Conservation (phyloP, 768 basidiomycete genomes). For the Suillus occidentalis region DNA sequence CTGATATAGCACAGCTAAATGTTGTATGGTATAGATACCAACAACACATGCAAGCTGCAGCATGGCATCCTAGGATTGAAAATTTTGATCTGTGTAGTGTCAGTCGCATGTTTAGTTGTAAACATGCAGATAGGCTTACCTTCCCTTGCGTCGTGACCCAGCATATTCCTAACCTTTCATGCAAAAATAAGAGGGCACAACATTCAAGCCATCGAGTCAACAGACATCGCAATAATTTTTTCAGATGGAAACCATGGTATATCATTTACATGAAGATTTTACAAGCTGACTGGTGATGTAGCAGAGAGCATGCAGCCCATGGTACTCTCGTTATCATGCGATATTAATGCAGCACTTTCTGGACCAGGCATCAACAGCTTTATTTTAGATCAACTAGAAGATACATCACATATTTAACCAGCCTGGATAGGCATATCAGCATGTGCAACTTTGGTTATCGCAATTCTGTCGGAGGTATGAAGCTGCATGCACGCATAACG, state of each 20-base stretch:
- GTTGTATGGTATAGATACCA: background rate
- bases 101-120: background rate
- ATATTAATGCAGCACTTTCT: background rate
- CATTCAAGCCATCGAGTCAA: background rate
- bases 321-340: background rate
- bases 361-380: background rate
- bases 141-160: too few relatives aligned
- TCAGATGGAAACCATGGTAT: background rate
- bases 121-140: background rate
- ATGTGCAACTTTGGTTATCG: too few relatives aligned
- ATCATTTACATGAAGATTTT: background rate
- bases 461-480: background rate
- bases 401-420: background rate
- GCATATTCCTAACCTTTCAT: background rate
- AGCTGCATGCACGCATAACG: background rate
- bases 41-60: background rate
- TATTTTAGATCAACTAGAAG: background rate
- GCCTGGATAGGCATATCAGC: background rate
- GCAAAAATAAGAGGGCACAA: too few relatives aligned
- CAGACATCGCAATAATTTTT: background rate
- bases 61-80: background rate
- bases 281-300: background rate
- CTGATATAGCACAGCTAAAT: background rate
- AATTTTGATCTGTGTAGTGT: background rate
- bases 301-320: background rate